These are phyloP conservation scores for Arabidopsis arenosa DNA, from an alignment of 345 rosid genomes.

Conservation along the genomic window DNA sequence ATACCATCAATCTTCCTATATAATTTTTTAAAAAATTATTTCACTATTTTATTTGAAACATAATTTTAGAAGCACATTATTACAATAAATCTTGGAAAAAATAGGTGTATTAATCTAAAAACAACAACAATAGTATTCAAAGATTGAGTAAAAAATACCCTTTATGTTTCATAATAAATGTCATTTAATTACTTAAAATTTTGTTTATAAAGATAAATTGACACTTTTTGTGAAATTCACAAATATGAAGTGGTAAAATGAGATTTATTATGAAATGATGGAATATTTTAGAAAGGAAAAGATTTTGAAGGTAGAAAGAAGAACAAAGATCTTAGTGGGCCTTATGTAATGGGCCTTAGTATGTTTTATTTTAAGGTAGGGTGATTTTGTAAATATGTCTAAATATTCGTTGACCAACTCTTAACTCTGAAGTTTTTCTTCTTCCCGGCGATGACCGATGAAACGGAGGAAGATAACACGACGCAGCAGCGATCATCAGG, in stretches of 20 bases:
- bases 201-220: too few relatives aligned
- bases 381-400: constrained; percentile 1
- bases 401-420: constrained; percentile 7
- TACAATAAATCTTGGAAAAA: background rate
- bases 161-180: too few relatives aligned
- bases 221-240: too few relatives aligned
- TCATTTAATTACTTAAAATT: too few relatives aligned
- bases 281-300: background rate
- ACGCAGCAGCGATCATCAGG: constrained; percentile 29
- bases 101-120: background rate
- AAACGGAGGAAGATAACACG: constrained; percentile 27
- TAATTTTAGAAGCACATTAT: background rate
- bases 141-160: too few relatives aligned
- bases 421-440: background rate
- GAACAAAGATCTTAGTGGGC: background rate
- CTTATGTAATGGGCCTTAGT: background rate
- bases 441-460: constrained; percentile 28
- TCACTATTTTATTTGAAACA: background rate
- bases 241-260: too few relatives aligned
- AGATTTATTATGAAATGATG: too few relatives aligned
- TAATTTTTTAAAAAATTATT: too few relatives aligned
- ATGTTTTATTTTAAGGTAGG: background rate
- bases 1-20: background rate
- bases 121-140: too few relatives aligned
- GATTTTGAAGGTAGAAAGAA: background rate